Evolutionary conservation across 2,329 filamentous ascomycete species (phyloP), one percentile per base, ranked within the genome.

Genomic region (Plenodomus biglobosus): DNA sequence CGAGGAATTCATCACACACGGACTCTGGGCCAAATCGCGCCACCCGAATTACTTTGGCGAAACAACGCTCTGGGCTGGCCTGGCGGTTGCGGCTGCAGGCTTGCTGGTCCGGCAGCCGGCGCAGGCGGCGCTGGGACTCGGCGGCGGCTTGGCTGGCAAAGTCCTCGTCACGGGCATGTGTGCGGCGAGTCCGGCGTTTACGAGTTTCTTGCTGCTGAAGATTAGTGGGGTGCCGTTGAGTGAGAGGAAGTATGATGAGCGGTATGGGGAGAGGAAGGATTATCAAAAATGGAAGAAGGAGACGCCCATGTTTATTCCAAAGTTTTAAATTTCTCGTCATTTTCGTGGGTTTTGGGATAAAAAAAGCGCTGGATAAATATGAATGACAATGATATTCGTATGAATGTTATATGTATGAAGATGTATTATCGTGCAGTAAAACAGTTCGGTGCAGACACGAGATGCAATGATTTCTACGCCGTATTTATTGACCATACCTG

Each of bases 11-110:
- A 64, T 88, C 53, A 85, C 84, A 0, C 68, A 74, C 1, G 85
- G 85, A 0, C 61, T 88, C 30, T 88, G 85, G 81, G 74, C 75
- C 5, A 78, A 79, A 62, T 81, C 77, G 40, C 73, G 83, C 51
- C 83, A 86, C 68, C 85, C 85, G 0, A 86, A 88, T 62, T 88
- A 88, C 73, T 86, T 88, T 65, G 86, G 85, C n/a, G 85, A 88
- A 68, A 78, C 77, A 21, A 85, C 82, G 10, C 73, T 89, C 24
- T 89, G 85, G 86, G 83, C 80, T 0, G 85, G 86, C 1, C 80
- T 88, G 48, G 84, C 85, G 0, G 80, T 82, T 4, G 71, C 76
- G 1, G 78, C 82, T 0, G 82, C 79, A 0, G 83, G 84, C 1
- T 73, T 83, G 1, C 71, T 89, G 40, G 68, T 80, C 1, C 74